Evolutionary conservation across 305 asterid species (phyloP).

Genomic region (Solanum aculeatissimum): DNA sequence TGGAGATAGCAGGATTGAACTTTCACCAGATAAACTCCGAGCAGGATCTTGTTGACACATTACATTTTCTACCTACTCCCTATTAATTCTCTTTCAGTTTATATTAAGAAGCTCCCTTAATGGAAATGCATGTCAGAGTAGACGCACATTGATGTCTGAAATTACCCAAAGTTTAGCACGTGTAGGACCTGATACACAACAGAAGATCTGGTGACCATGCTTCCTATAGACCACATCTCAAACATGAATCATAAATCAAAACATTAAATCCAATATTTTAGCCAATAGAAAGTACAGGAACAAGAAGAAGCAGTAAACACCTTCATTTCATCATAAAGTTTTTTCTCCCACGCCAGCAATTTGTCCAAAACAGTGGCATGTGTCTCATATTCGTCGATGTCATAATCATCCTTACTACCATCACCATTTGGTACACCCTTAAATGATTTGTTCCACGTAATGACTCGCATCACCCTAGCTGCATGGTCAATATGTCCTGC

Average conservation of each 20-base stretch:
- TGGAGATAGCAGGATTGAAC: neutral
- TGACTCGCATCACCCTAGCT: conserved; percentile 89
- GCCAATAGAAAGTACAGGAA: neutral
- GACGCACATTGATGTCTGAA: neutral
- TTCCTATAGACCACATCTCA: neutral
- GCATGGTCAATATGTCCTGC: conserved; percentile 97
- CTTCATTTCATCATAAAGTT: conserved; percentile 96
- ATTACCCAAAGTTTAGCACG: neutral
- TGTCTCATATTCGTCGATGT: conserved; percentile 64
- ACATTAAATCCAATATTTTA: neutral
- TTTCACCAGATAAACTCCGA: neutral
- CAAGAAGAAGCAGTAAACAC: conserved; percentile 18
- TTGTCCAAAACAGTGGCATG: conserved; percentile 97
- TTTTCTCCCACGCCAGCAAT: conserved; percentile 97
- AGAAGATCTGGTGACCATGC: neutral
- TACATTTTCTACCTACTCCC: neutral
- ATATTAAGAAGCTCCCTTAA: neutral
- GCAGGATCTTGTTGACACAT: neutral
- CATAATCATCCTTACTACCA: conserved; percentile 35
- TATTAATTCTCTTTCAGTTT: neutral
- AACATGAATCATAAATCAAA: neutral
- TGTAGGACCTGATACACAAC: neutral
- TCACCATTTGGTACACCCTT: conserved; percentile 59
- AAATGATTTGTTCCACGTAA: conserved; percentile 94
- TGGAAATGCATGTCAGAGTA: neutral